Evolutionary conservation across 1,284 basidiomycete species (phyloP).

Genomic region (Irpex lacteus): DNA sequence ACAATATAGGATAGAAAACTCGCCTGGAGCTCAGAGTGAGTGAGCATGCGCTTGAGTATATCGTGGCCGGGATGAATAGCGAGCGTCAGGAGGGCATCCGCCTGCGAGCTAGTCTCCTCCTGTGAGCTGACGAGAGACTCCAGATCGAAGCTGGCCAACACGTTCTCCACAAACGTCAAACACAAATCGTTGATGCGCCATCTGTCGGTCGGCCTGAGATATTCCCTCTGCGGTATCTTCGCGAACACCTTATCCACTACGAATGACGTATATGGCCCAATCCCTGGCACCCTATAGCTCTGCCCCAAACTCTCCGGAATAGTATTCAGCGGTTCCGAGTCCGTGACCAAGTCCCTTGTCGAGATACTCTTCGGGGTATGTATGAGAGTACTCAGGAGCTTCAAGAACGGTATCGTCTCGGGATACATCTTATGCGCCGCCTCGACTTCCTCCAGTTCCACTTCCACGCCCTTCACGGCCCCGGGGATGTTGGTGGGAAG

Average conservation of each 20-base stretch:
- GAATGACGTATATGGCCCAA: slow-evolving; percentile 79
- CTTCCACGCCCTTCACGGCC: slow-evolving; percentile 67
- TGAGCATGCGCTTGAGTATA: slow-evolving; percentile 79
- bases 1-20: slow-evolving; percentile 76
- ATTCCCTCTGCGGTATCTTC: slow-evolving; percentile 71
- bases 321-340: slow-evolving; percentile 64
- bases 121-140: slow-evolving; percentile 54
- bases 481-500: slow-evolving; percentile 36
- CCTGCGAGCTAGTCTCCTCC: slow-evolving; percentile 48
- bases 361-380: slow-evolving; percentile 73
- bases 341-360: slow-evolving; percentile 54
- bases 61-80: slow-evolving; percentile 88
- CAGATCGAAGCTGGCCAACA: slow-evolving; percentile 80
- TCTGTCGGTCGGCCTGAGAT: slow-evolving; percentile 69
- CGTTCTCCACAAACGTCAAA: slow-evolving; percentile 83
- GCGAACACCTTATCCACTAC: slow-evolving; percentile 88
- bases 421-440: slow-evolving; percentile 78
- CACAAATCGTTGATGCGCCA: slow-evolving; percentile 89
- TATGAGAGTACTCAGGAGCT: slow-evolving; percentile 77
- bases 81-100: slow-evolving; percentile 51
- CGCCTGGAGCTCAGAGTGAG: slow-evolving; percentile 66
- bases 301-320: slow-evolving; percentile 77
- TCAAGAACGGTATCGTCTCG: slow-evolving; percentile 84
- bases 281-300: slow-evolving; percentile 72
- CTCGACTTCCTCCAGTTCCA: slow-evolving; percentile 87